phyloP scores from a whole-genome alignment of 352 stramenopile genomes.

The Blastocystis sp. region DNA sequence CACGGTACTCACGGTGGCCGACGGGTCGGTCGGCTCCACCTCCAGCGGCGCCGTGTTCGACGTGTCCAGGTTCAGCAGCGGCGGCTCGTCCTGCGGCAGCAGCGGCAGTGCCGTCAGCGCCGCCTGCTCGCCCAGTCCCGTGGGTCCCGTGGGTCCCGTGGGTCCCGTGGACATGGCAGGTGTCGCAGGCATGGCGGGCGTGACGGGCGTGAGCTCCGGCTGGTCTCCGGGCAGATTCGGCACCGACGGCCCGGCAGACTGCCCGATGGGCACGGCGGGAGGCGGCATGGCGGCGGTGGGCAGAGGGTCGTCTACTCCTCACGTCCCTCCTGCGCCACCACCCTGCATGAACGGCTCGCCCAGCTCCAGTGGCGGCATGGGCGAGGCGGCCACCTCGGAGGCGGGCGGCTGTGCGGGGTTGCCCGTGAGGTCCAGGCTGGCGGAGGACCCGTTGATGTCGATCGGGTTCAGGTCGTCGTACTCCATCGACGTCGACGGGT shows the following conservation, averaged over 20 bases:
- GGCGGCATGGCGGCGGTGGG: neutral
- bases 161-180: too few relatives aligned
- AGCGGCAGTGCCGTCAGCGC: too few relatives aligned
- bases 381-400: neutral
- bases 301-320: neutral
- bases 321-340: neutral
- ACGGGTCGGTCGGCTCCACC: neutral
- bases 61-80: constrained; percentile 33
- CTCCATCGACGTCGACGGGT: neutral
- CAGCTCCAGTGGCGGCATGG: constrained; percentile 36
- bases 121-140: too few relatives aligned
- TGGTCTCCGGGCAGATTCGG: too few relatives aligned
- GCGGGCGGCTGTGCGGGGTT: neutral
- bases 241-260: too few relatives aligned
- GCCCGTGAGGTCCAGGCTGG: constrained; percentile 10
- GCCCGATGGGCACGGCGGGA: too few relatives aligned
- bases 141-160: too few relatives aligned
- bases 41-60: constrained; percentile 51
- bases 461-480: constrained; percentile 11
- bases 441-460: constrained; percentile 22
- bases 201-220: too few relatives aligned
- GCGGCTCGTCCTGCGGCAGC: too few relatives aligned
- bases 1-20: too few relatives aligned
- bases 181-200: too few relatives aligned
- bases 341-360: constrained; percentile 34